Conservation (phyloP, 179 eudicot species). For the Vitellaria paradoxa region DNA sequence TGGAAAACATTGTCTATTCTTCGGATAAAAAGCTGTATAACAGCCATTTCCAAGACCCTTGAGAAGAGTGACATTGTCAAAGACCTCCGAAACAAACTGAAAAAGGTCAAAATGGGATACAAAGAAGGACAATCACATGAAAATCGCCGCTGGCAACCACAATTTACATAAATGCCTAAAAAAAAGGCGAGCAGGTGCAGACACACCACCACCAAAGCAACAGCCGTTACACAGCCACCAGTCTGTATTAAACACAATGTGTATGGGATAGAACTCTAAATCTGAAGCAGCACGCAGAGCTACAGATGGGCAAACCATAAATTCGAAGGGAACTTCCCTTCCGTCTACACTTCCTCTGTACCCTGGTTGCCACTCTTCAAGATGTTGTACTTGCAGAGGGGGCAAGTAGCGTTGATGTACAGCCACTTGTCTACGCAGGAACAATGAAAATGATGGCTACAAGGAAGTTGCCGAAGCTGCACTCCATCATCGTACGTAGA, state of each 20-base stretch:
- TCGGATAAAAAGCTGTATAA: too few relatives aligned
- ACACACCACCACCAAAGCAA: background rate
- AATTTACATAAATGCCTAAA: background rate
- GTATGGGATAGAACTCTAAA: background rate
- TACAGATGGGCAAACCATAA: background rate
- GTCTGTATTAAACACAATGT: too few relatives aligned
- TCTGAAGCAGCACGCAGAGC: background rate
- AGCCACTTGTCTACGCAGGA: conserved; percentile 68
- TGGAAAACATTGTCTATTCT: too few relatives aligned
- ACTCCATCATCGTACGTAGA: conserved; percentile 55
- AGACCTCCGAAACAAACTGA: too few relatives aligned
- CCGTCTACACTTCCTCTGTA: conserved; percentile 17
- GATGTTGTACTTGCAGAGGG: conserved; percentile 70
- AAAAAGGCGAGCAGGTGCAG: background rate
- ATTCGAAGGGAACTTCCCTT: background rate
- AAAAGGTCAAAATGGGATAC: too few relatives aligned
- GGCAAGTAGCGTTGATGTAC: conserved; percentile 60
- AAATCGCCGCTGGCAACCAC: background rate
- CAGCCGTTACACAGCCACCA: background rate
- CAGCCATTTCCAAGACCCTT: too few relatives aligned
- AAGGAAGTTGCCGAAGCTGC: conserved; percentile 66
- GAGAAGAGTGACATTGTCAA: too few relatives aligned
- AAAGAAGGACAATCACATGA: background rate
- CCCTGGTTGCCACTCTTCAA: conserved; percentile 17
- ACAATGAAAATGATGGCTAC: conserved; percentile 61